Base-by-base conservation (phyloP, 2,329 filamentous ascomycete species). In the Hawksworthiomyces lignivorus region DNA sequence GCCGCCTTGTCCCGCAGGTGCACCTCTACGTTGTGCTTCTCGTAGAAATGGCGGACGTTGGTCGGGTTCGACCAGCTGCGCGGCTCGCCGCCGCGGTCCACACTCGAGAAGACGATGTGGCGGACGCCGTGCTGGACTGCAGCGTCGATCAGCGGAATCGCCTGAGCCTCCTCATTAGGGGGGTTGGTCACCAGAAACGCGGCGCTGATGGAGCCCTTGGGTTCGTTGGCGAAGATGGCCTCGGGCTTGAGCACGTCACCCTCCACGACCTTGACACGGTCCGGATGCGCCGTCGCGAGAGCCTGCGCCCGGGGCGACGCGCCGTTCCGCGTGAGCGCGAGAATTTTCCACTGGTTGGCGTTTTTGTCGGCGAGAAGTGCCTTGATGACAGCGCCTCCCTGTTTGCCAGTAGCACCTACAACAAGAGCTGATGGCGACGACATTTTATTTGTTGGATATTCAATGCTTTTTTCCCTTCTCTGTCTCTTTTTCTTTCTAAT, bases 21-120 rank as follows among this genome's bases (percentile, higher is more conserved):
- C 42, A 72, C 54, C 59, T 83, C 79, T 51, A 82, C 72, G 30
- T 71, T 59, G 54, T 75, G 69, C 59, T 84, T 84, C 48, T 43
- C 43, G 36, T 32, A 18, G 45, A 60, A 59, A 47, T 59, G 56
- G 34, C 42, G 36, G 38, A 59, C 39, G 8, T 43, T 29, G 14
- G 58, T 57, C 12, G 55, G 55, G 46, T 53, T 58, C 22, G 27
- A 22, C 54, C 52, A 57, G 44, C 45, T 50, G 43, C 31, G 48
- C 10, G 51, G 54, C 41, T 57, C 53, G 33, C 57, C 57, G 45
- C 56, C 56, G 33, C 56, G 54, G 39, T 60, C 57, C 29, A 58
- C 57, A 7, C 52, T 55, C 2, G 45, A 47, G 42, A 56, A 59
- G 32, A 60, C 56, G 41, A 60, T 50, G 49, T 57, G 56, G 36